A percentile compares a stretch with the other conserved stretches of the same genome.
These are phyloP conservation scores for Leccinum boreale DNA, from an alignment of 768 basidiomycete species.

Conservation along the genomic window DNA sequence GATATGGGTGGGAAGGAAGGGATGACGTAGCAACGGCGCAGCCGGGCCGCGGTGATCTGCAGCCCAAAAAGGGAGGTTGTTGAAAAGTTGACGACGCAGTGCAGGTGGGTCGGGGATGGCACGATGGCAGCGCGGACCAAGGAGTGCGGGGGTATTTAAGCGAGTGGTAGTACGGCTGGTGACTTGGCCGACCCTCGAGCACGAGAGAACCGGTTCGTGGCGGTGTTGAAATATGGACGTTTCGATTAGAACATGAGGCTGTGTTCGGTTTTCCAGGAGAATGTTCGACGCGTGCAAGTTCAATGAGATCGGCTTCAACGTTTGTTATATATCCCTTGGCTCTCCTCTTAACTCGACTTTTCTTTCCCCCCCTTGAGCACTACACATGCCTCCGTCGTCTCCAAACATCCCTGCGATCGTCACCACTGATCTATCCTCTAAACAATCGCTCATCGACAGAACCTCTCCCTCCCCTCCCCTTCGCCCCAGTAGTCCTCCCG, in stretches of 20 bases:
- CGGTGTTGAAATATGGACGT: constrained; percentile 1
- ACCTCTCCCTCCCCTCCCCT: background rate
- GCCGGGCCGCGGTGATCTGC: constrained; percentile 23
- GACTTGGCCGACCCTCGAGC: background rate
- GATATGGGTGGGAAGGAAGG: constrained; percentile 2
- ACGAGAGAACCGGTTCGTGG: constrained; percentile 1
- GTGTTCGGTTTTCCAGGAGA: constrained; percentile 28
- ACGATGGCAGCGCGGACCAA: background rate
- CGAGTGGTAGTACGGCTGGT: background rate
- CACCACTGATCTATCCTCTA: constrained; percentile 35
- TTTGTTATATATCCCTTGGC: constrained; percentile 8
- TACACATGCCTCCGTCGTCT: constrained; percentile 18
- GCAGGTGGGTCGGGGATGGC: background rate
- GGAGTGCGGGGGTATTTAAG: background rate
- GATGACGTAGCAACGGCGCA: constrained; percentile 14
- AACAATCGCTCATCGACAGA: constrained; percentile 16
- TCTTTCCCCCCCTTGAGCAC: background rate
- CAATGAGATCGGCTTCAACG: background rate
- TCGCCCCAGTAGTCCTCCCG: background rate
- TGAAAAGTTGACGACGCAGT: background rate
- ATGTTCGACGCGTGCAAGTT: constrained; percentile 17
- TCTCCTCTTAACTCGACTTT: background rate
- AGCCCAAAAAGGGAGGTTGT: constrained; percentile 19
- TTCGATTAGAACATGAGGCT: constrained; percentile 23
- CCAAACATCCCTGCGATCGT: constrained; percentile 33